phyloP scores from a whole-genome alignment of 352 stramenopile genomes.

The Discostella stelligera region DNA sequence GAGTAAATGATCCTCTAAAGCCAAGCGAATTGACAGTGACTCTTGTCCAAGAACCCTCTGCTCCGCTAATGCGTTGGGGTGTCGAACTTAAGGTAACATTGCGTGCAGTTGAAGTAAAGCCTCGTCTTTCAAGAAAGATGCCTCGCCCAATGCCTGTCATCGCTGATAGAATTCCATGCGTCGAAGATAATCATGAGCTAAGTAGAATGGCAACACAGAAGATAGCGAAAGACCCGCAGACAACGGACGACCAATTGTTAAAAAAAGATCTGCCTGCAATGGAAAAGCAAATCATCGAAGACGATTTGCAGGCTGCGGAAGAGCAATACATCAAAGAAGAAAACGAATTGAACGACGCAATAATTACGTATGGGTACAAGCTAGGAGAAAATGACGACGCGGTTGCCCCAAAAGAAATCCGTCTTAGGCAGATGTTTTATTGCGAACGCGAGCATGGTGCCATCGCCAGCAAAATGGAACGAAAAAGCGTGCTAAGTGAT shows the following conservation, averaged over 20 bases:
- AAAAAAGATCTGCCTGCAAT: conserved; percentile 18
- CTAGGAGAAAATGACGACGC: conserved; percentile 34
- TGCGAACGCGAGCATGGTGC: conserved; percentile 44
- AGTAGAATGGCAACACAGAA: conserved; percentile 37
- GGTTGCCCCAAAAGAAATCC: conserved; percentile 28
- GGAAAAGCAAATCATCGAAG: background rate
- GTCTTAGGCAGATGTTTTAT: conserved; percentile 54
- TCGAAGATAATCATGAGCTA: conserved; percentile 25
- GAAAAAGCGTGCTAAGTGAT: conserved; percentile 22
- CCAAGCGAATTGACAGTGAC: conserved; percentile 29
- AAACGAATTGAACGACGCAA: conserved; percentile 45
- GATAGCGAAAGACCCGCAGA: conserved; percentile 32
- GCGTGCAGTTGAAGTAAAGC: conserved; percentile 52
- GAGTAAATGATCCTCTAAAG: conserved; percentile 40
- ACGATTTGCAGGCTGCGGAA: conserved; percentile 36
- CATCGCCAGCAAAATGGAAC: conserved; percentile 33
- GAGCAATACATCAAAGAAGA: conserved; percentile 41
- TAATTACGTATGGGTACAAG: conserved; percentile 40
- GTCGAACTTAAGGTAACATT: conserved; percentile 55
- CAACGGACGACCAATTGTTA: conserved; percentile 32
- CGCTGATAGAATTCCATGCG: conserved; percentile 25
- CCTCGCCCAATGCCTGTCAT: conserved; percentile 15
- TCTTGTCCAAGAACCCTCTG: conserved; percentile 53
- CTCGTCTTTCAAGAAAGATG: conserved; percentile 28
- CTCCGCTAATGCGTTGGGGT: conserved; percentile 45